These are phyloP conservation scores for Xylaria hypoxylon DNA, from an alignment of 2,329 filamentous ascomycete genomes.

Conservation along the genomic window DNA sequence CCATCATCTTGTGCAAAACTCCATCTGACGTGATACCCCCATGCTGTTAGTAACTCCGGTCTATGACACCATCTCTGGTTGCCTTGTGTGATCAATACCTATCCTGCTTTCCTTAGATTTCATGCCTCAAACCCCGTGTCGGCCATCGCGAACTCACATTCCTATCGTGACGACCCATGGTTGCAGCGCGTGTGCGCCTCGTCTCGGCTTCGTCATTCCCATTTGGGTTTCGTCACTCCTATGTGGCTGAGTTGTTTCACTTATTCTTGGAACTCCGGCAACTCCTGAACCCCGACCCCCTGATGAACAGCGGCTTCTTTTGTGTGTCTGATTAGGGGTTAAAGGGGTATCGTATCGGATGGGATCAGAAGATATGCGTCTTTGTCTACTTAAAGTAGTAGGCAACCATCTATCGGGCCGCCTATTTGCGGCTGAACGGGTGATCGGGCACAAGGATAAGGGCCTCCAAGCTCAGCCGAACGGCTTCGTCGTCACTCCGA, in stretches of 20 bases:
- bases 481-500: not conserved
- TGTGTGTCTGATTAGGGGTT: not conserved
- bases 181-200: not conserved
- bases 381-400: conserved; percentile 15
- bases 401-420: not conserved
- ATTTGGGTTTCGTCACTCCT: conserved; percentile 14
- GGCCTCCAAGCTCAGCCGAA: not conserved
- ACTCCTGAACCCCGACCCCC: not conserved
- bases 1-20: too few species aligned
- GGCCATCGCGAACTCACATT: not conserved
- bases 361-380: not conserved
- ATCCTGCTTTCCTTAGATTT: not conserved
- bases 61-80: conserved; percentile 11
- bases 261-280: not conserved
- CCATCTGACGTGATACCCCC: not conserved
- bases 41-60: not conserved
- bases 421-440: conserved; percentile 10
- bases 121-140: conserved; percentile 1
- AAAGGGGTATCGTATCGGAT: not conserved
- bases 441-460: not conserved
- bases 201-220: not conserved
- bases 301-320: not conserved
- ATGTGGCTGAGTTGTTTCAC: conserved; percentile 35
- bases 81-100: conserved; percentile 11
- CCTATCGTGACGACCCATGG: not conserved